Percentiles rank a stretch among this genome's conserved stretches.
Conservation (phyloP, 1,139 yeast genomes). For the Komagataea norvegica region DNA sequence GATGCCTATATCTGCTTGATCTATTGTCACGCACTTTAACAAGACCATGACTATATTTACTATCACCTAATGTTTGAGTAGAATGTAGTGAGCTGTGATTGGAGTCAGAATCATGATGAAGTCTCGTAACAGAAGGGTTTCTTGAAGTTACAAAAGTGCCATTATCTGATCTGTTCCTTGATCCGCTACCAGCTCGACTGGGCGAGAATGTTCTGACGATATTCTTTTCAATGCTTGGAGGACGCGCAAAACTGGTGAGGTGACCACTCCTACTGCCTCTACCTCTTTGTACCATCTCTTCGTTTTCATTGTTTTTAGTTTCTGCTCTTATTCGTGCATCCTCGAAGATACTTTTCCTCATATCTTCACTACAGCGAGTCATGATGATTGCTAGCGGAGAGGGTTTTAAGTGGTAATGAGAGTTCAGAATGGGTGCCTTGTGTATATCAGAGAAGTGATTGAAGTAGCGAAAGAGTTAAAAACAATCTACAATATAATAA, state of each 20-base stretch:
- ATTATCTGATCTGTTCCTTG: conserved; percentile 3
- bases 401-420: background rate
- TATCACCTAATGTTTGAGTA: background rate
- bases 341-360: conserved; percentile 5
- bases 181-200: background rate
- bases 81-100: conserved; percentile 2
- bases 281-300: background rate
- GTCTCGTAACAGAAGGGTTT: background rate
- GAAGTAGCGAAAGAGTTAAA: too few species aligned
- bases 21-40: background rate
- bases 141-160: background rate
- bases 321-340: conserved; percentile 2
- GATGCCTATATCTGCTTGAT: conserved; percentile 15
- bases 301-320: background rate
- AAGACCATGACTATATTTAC: background rate
- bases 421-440: background rate
- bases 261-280: too few species aligned
- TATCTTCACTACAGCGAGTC: conserved; percentile 6
- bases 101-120: background rate
- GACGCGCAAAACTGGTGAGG: conserved; percentile 3
- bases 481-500: too few species aligned
- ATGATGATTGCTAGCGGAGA: conserved; percentile 1
- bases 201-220: conserved; percentile 5
- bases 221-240: conserved; percentile 7
- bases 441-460: too few species aligned